Evolutionary conservation across 805 yeast genomes (phyloP), one percentile per base, ranked within the genome.

Genomic region (Kregervanrija pseudodelftensis): DNA sequence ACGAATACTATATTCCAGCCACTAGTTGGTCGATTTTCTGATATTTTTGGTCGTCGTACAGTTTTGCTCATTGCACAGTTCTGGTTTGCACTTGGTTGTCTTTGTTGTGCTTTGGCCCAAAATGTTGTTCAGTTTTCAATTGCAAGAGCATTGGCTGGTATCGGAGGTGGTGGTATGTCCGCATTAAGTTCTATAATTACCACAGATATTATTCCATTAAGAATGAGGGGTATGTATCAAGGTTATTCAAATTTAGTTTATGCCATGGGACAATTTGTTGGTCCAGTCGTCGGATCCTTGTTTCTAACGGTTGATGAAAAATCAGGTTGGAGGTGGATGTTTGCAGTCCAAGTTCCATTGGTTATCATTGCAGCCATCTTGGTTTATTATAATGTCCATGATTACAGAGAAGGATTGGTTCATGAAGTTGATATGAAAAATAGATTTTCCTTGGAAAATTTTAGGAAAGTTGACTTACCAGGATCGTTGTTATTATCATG

Each of bases 1-100:
- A 80, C 90, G 1, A 79, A 77, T 48, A 76, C 86, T 3, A 85
- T 85, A 1, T 81, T 82, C 59, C 90, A 83, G 61, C 90, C 88
- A 0, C 58, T 85, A 22, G 81, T 79, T 45, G 93, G 91, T 4
- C 76, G 82, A 46, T 65, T 83, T 31, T 74, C 84, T 37, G 91
- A 85, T 51, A 74, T 85, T 16, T 66, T 73, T 49, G 84, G 85
- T 7, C 63, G 85, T 41, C 70, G 71, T 44, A 60, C 64, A 10
- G 67, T 74, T 8, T 57, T 77, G 9, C 47, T 76, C 7, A 49
- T 63, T 36, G 74, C 75, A 1, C 72, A 76, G 38, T 57, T 56
- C 13, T 60, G 75, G 49, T 70, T 77, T 47, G 69, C 67, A 0
- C 31, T 73, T 1, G 77, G 80, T 35, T 67, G 70, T 59, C 49